Evolutionary conservation across 2,329 filamentous ascomycete species (phyloP).

Genomic region (Penicillium olsonii): DNA sequence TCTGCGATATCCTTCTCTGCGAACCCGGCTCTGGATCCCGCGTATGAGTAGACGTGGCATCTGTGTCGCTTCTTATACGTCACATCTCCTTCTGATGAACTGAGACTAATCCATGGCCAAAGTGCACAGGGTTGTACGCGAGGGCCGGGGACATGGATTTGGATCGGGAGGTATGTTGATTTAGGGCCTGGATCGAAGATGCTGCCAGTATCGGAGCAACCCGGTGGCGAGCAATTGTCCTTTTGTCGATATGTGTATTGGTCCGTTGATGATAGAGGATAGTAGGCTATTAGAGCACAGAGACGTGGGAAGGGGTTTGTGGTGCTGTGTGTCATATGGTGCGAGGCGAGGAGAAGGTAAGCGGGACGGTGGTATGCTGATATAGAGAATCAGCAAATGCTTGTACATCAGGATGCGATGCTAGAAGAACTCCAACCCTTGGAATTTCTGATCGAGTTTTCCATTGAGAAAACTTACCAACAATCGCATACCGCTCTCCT

Average conservation of each 20-base stretch:
- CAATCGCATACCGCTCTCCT: conserved; percentile 60
- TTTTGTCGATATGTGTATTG: conserved; percentile 6
- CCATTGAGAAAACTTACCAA: conserved; percentile 53
- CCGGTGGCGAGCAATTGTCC: conserved; percentile 35
- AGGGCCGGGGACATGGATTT: conserved; percentile 57
- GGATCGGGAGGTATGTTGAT: conserved; percentile 44
- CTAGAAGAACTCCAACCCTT: no score
- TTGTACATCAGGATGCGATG: neutral
- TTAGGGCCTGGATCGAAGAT: conserved; percentile 33
- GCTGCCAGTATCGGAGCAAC: conserved; percentile 25
- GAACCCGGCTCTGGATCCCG: conserved; percentile 61
- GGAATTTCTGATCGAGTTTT: no score
- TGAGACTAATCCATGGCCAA: conserved; percentile 24
- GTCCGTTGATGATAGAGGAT: conserved; percentile 39
- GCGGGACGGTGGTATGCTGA: conserved; percentile 62
- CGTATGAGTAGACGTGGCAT: conserved; percentile 53
- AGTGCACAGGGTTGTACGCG: conserved; percentile 12
- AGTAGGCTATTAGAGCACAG: conserved; percentile 61
- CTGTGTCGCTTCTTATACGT: conserved; percentile 33
- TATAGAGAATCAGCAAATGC: conserved; percentile 1
- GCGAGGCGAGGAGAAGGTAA: conserved; percentile 52
- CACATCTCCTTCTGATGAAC: conserved; percentile 27
- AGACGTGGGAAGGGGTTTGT: conserved; percentile 59
- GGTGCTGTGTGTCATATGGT: conserved; percentile 43
- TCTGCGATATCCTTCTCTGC: conserved; percentile 66